These are phyloP conservation scores for Nannizziopsis arthrosporioides DNA, from an alignment of 2,329 filamentous ascomycete genomes.

Conservation along the genomic window DNA sequence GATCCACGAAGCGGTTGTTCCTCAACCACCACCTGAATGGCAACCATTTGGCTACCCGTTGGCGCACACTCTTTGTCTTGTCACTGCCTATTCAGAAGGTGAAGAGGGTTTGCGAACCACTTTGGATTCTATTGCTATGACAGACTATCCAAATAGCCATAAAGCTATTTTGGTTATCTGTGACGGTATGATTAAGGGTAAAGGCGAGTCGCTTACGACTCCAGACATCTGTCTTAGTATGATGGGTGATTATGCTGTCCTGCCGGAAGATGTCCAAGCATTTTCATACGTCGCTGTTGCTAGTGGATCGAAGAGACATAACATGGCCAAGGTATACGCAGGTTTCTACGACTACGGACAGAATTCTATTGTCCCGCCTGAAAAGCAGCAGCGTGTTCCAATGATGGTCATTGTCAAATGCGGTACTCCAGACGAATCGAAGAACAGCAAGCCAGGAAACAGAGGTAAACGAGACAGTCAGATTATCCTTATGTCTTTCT, in stretches of 20 bases:
- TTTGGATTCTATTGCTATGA: slow-evolving; percentile 89
- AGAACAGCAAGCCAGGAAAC: slow-evolving; percentile 81
- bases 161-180: slow-evolving; percentile 94
- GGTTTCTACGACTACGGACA: slow-evolving; percentile 96
- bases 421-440: slow-evolving; percentile 76
- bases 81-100: slow-evolving; percentile 95
- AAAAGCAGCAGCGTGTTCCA: slow-evolving; percentile 91
- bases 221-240: slow-evolving; percentile 83
- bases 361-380: slow-evolving; percentile 62
- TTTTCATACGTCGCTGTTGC: slow-evolving; percentile 97
- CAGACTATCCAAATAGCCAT: slow-evolving; percentile 98
- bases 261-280: slow-evolving; percentile 68
- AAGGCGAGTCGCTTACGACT: slow-evolving; percentile 75
- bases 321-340: slow-evolving; percentile 97
- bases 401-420: slow-evolving; percentile 97
- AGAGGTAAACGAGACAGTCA: slow-evolving; percentile 98
- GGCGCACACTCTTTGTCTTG: slow-evolving; percentile 83
- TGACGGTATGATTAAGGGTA: slow-evolving; percentile 93
- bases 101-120: slow-evolving; percentile 86
- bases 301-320: slow-evolving; percentile 92
- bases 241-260: slow-evolving; percentile 82
- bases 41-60: slow-evolving; percentile 93
- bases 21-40: slow-evolving; percentile 92
- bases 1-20: slow-evolving; percentile 89
- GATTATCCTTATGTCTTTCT: slow-evolving; percentile 97